Conservation (phyloP, 148 eudicot species). For the Bassia scoparia region DNA sequence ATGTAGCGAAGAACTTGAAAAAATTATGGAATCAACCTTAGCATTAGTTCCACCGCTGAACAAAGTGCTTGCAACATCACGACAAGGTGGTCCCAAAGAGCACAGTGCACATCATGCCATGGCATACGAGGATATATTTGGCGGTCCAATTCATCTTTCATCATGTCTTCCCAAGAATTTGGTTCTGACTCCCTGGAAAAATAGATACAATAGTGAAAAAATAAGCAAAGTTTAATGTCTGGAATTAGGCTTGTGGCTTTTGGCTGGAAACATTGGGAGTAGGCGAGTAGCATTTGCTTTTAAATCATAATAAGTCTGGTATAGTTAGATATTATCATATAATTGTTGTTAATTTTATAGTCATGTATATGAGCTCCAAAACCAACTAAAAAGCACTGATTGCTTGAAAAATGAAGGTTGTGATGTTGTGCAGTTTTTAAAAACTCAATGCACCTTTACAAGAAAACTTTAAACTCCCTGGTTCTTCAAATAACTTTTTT, state of each 20-base stretch:
- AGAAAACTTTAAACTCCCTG: background rate
- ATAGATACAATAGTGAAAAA: background rate
- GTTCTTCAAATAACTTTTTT: no score
- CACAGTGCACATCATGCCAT: constrained; percentile 99
- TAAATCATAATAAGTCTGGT: no score
- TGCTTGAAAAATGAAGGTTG: no score
- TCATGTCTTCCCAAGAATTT: constrained; percentile 95
- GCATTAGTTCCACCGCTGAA: constrained; percentile 98
- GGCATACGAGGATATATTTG: constrained; percentile 91
- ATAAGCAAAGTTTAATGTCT: background rate
- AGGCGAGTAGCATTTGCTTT: no score
- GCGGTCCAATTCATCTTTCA: constrained; percentile 93
- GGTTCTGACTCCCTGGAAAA: constrained; percentile 85
- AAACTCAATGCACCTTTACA: background rate
- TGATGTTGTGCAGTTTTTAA: no score
- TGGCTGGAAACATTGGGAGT: no score
- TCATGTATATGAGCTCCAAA: no score
- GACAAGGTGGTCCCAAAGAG: constrained; percentile 98
- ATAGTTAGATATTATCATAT: no score
- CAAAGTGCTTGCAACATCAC: constrained; percentile 96
- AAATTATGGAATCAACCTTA: constrained; percentile 46
- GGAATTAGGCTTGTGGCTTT: no score
- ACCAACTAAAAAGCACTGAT: no score
- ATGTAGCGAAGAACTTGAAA: constrained; percentile 2
- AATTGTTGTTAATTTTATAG: no score